These are phyloP conservation scores for Isatis tinctoria DNA, from an alignment of 345 rosid genomes.

Conservation along the genomic window DNA sequence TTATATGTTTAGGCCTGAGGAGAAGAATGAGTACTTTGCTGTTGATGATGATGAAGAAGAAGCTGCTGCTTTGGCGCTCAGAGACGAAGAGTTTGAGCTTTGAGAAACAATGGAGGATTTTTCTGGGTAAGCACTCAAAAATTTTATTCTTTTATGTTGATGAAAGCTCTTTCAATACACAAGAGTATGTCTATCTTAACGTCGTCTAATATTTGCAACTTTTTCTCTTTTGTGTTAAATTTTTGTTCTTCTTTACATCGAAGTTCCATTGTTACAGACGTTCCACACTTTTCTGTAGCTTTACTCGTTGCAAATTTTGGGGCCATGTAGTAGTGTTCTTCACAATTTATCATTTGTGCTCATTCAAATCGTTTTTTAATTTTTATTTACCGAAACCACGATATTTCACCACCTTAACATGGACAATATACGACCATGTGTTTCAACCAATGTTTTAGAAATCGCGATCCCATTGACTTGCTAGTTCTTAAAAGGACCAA, in stretches of 20 bases:
- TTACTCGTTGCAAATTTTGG: not conserved
- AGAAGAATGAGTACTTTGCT: conserved; percentile 83
- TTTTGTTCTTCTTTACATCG: conserved; percentile 7
- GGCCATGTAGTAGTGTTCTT: not conserved
- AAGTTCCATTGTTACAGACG: not conserved
- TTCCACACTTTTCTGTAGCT: not conserved
- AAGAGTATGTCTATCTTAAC: not conserved
- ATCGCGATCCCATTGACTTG: not conserved
- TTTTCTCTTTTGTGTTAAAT: conserved; percentile 10
- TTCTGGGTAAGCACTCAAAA: conserved; percentile 1
- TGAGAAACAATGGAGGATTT: conserved; percentile 20
- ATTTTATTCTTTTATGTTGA: not conserved
- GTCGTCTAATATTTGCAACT: conserved; percentile 18
- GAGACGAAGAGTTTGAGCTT: conserved; percentile 86
- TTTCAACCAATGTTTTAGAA: not conserved
- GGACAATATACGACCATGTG: not conserved
- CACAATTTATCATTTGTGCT: not conserved
- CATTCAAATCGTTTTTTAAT: not conserved
- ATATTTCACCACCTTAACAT: not conserved
- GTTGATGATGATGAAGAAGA: conserved; percentile 92
- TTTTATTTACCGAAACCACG: not conserved
- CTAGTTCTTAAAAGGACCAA: not conserved
- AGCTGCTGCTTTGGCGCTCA: conserved; percentile 75
- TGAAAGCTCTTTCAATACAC: not conserved
- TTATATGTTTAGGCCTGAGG: conserved; percentile 89